These are phyloP conservation scores for Sporothrix brasiliensis DNA, from an alignment of 2,329 filamentous ascomycete species.

Conservation along the genomic window DNA sequence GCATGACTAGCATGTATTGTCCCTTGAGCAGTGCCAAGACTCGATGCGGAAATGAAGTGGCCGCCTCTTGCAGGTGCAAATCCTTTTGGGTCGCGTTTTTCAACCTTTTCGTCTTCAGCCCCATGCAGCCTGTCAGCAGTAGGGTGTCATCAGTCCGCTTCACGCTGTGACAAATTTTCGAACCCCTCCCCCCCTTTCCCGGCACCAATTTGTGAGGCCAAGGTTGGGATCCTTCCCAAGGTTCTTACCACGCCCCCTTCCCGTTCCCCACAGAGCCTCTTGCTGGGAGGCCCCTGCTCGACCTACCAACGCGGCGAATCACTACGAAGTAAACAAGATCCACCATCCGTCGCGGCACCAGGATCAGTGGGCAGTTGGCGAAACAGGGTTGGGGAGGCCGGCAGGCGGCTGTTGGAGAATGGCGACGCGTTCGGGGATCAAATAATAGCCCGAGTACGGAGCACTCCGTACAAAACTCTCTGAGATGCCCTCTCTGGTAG, in stretches of 20 bases:
- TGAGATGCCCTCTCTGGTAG: background rate
- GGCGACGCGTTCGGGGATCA: constrained; percentile 4
- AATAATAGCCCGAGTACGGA: background rate
- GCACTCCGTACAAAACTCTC: background rate
- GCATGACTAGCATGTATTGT: background rate
- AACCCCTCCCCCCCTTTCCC: background rate
- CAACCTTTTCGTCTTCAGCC: background rate
- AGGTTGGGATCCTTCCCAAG: background rate
- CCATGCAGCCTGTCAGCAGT: constrained; percentile 14
- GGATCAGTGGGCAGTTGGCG: constrained; percentile 14
- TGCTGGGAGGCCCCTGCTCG: background rate
- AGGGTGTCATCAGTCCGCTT: constrained; percentile 2
- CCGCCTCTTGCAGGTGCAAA: constrained; percentile 14
- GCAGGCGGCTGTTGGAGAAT: background rate
- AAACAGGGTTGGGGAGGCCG: constrained; percentile 2
- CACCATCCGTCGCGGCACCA: constrained; percentile 1
- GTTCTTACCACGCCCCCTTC: background rate
- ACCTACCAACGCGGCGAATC: constrained; percentile 7
- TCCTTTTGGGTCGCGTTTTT: background rate
- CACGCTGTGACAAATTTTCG: background rate
- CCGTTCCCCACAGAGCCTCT: background rate
- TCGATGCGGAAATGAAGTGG: constrained; percentile 22
- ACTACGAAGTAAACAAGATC: constrained; percentile 17
- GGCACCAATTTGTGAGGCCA: background rate
- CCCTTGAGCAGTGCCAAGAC: background rate